These are phyloP conservation scores for Vitis hybrid DNA, from an alignment of 177 flowering plant genomes.

Conservation along the genomic window DNA sequence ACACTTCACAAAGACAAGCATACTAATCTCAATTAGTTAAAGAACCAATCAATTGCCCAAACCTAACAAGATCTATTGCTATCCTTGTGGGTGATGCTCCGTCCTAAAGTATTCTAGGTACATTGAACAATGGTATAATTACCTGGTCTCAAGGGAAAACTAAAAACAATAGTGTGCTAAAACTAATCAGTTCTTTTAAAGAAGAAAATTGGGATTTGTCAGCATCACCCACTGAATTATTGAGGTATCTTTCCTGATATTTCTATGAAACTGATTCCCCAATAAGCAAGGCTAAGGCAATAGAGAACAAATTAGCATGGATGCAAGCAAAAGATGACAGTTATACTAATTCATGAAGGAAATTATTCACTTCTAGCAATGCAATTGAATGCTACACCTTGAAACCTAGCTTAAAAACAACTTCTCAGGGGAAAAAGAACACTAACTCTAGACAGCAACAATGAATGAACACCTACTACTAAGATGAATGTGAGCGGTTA, in stretches of 20 bases:
- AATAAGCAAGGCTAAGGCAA: not conserved
- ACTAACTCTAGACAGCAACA: not conserved
- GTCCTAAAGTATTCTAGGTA: not conserved
- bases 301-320: not conserved
- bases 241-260: no score
- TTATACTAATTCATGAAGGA: not conserved
- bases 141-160: no score
- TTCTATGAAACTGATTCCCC: no score
- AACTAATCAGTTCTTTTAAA: no score
- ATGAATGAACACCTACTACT: not conserved
- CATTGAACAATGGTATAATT: no score
- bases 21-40: not conserved
- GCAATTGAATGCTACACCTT: not conserved
- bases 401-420: not conserved
- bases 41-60: not conserved
- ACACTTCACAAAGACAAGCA: not conserved
- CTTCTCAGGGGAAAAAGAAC: not conserved
- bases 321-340: not conserved
- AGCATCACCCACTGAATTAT: no score
- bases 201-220: no score
- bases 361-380: not conserved
- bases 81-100: not conserved
- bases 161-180: no score
- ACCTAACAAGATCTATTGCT: not conserved
- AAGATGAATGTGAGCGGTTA: not conserved